phyloP scores from a whole-genome alignment of 306 rosid species.

The Vigna hirtella region DNA sequence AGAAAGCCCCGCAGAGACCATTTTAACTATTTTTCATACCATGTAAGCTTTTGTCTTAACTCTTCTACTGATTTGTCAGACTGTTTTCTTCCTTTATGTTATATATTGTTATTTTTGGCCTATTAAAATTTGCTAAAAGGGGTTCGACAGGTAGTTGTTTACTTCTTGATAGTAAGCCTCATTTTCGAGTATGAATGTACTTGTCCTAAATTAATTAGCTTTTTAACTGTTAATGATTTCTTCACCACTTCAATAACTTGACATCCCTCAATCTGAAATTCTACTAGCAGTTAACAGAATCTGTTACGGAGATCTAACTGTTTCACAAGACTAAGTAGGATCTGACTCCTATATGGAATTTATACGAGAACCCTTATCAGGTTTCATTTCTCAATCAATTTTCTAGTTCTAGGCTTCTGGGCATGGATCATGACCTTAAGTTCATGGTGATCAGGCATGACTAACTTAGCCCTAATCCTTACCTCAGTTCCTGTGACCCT shows the following conservation, averaged over 20 bases:
- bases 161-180: conserved; percentile 10
- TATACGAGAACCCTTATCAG: neutral
- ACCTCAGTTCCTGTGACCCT: neutral
- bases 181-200: neutral
- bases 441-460: neutral
- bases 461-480: neutral
- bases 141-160: conserved; percentile 8
- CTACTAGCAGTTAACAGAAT: neutral
- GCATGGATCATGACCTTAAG: neutral
- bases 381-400: neutral
- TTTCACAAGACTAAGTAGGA: neutral
- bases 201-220: neutral
- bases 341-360: neutral
- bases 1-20: conserved; percentile 53
- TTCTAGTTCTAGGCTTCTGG: neutral
- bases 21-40: conserved; percentile 49
- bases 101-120: conserved; percentile 7
- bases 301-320: neutral
- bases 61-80: conserved; percentile 23
- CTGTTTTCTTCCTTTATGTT: neutral
- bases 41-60: conserved; percentile 38
- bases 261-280: conserved; percentile 8
- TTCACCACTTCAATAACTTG: neutral
- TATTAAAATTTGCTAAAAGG: neutral
- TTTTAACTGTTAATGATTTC: conserved; percentile 23